A percentile compares a stretch with the other conserved stretches of the same genome.
phyloP scores from a whole-genome alignment of 2,329 filamentous ascomycete species.

The Ophiognomonia clavigignenti-juglandacearum region DNA sequence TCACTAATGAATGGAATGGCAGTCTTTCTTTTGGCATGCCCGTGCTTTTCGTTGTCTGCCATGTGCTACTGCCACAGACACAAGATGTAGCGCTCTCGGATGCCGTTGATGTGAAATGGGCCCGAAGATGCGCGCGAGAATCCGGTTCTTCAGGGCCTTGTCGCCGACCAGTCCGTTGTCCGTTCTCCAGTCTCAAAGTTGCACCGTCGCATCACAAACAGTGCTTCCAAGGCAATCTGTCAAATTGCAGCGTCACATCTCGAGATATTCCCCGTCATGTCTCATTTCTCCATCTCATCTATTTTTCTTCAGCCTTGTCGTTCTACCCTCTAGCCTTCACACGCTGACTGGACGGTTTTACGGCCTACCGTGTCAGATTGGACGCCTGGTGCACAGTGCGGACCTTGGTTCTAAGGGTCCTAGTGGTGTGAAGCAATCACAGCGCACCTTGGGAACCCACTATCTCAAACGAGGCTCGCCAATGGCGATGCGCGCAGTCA shows the following conservation, averaged over 20 bases:
- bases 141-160: not conserved
- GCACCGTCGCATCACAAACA: not conserved
- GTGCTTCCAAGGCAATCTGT: not conserved
- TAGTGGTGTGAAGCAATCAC: constrained; percentile 6
- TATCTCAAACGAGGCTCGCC: constrained; percentile 14
- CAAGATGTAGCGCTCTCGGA: not conserved
- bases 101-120: not conserved
- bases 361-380: not conserved
- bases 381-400: constrained; percentile 5
- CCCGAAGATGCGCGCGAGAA: not conserved
- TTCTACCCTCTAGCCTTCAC: not conserved
- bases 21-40: too few relatives aligned
- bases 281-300: constrained; percentile 2
- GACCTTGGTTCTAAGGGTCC: not conserved
- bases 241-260: constrained; percentile 15
- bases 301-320: constrained; percentile 13
- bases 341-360: constrained; percentile 5
- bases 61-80: not conserved
- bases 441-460: constrained; percentile 4
- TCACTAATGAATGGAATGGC: not conserved
- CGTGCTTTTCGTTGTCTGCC: not conserved
- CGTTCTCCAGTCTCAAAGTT: not conserved
- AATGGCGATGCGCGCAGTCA: not conserved
- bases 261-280: not conserved
- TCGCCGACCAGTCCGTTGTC: not conserved